A percentile compares a stretch with the other conserved stretches of the same genome.
Evolutionary conservation across 1,139 yeast genomes (phyloP).

Genomic region (Meyerozyma athensensis): DNA sequence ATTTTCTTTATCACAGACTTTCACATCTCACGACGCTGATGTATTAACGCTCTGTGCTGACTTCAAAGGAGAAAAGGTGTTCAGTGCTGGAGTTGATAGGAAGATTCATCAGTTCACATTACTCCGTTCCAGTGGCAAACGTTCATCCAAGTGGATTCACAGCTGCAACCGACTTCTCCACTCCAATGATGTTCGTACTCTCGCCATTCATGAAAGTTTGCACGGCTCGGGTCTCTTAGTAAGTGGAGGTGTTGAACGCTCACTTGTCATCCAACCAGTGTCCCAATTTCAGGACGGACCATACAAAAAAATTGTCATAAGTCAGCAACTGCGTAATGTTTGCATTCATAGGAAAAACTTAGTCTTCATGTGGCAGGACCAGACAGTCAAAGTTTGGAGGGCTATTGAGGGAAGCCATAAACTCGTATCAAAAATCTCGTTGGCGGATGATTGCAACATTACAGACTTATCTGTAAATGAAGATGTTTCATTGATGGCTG

Average conservation of each 20-base stretch:
- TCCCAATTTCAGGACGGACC: conserved; percentile 69
- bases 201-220: conserved; percentile 60
- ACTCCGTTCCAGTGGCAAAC: conserved; percentile 26
- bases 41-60: conserved; percentile 72
- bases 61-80: conserved; percentile 56
- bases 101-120: conserved; percentile 71
- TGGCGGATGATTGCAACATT: conserved; percentile 79
- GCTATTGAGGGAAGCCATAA: conserved; percentile 40
- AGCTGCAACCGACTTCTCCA: conserved; percentile 75
- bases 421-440: conserved; percentile 59
- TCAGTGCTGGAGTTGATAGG: conserved; percentile 92
- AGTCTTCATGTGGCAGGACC: conserved; percentile 78
- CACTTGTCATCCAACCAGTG: conserved; percentile 67
- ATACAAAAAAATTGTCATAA: conserved; percentile 64
- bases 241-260: conserved; percentile 88
- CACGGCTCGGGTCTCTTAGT: conserved; percentile 65
- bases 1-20: conserved; percentile 74
- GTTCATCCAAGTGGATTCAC: conserved; percentile 68
- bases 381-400: conserved; percentile 76
- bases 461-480: conserved; percentile 64
- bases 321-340: conserved; percentile 59
- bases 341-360: conserved; percentile 39
- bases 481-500: conserved; percentile 63
- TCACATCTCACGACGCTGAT: conserved; percentile 87
- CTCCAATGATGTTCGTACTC: conserved; percentile 82